phyloP scores from a whole-genome alignment of 83 land plant genomes.

The Diphasiastrum complanatum region DNA sequence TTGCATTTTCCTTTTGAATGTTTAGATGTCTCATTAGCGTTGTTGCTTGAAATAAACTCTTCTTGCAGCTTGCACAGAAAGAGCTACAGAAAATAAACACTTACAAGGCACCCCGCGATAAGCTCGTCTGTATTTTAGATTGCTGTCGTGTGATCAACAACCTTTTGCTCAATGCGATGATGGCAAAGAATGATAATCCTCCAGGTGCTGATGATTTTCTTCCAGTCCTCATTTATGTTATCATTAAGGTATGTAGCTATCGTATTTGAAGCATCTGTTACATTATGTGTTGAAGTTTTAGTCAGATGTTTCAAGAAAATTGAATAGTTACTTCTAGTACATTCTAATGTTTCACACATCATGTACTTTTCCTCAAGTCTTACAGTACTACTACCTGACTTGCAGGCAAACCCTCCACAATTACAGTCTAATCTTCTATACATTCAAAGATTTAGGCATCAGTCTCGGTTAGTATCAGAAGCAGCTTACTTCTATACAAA shows the following conservation, averaged over 20 bases:
- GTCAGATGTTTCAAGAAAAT: not conserved
- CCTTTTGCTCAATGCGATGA: constrained; percentile 57
- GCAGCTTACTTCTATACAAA: constrained; percentile 83
- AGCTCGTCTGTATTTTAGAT: constrained; percentile 66
- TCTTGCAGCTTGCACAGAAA: constrained; percentile 66
- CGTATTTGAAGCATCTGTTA: too few relatives aligned
- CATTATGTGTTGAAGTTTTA: not conserved
- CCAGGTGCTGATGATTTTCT: constrained; percentile 90
- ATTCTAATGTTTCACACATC: not conserved
- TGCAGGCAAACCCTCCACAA: constrained; percentile 94
- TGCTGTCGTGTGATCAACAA: constrained; percentile 84
- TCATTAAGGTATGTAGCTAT: constrained; percentile 69
- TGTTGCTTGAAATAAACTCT: not conserved
- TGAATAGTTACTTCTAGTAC: not conserved
- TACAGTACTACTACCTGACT: too few relatives aligned
- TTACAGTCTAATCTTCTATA: constrained; percentile 79
- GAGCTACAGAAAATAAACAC: constrained; percentile 84
- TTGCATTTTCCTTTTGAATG: not conserved
- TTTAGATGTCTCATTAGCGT: too few relatives aligned
- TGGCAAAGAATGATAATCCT: constrained; percentile 51
- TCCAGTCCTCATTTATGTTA: constrained; percentile 80
- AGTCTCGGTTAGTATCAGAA: constrained; percentile 68
- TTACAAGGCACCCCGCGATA: constrained; percentile 75
- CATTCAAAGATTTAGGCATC: constrained; percentile 68
- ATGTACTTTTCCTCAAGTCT: not conserved